A percentile compares a stretch with the other conserved stretches of the same genome.
These are phyloP conservation scores for Colletotrichum costaricense DNA, from an alignment of 2,329 filamentous ascomycete genomes.

Conservation along the genomic window DNA sequence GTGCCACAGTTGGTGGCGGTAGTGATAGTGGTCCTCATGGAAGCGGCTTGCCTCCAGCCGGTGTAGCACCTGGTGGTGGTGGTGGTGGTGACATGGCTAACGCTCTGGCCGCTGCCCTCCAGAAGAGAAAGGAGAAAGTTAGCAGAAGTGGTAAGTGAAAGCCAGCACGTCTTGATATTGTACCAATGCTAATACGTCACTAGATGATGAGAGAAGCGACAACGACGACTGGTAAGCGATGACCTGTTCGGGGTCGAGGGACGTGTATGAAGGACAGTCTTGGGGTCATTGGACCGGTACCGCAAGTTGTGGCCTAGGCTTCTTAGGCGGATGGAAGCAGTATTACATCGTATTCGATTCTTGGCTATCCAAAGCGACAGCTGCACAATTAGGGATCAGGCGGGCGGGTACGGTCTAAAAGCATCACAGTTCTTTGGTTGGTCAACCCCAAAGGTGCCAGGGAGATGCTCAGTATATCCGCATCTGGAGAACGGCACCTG, in stretches of 20 bases:
- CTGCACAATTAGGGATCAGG: conserved; percentile 5
- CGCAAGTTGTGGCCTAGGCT: neutral
- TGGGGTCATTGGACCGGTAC: neutral
- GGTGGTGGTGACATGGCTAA: conserved; percentile 80
- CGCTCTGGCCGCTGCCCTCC: conserved; percentile 81
- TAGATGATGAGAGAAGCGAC: conserved; percentile 80
- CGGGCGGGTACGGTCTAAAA: neutral
- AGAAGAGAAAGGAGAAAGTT: conserved; percentile 92
- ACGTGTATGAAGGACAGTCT: neutral
- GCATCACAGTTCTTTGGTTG: neutral
- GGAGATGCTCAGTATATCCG: neutral
- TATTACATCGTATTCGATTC: conserved; percentile 12
- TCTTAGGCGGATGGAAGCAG: neutral
- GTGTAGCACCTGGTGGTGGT: conserved; percentile 62
- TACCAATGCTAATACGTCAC: conserved; percentile 1
- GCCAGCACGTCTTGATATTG: conserved; percentile 15
- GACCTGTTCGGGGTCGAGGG: neutral
- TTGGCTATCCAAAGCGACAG: neutral
- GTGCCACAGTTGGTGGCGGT: conserved; percentile 61
- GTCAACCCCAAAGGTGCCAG: neutral
- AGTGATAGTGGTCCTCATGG: conserved; percentile 62
- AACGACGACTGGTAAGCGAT: conserved; percentile 76
- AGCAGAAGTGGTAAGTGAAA: conserved; percentile 87
- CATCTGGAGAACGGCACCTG: neutral
- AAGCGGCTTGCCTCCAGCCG: conserved; percentile 63